phyloP scores from a whole-genome alignment of 345 rosid genomes.

The Camelina hispida region DNA sequence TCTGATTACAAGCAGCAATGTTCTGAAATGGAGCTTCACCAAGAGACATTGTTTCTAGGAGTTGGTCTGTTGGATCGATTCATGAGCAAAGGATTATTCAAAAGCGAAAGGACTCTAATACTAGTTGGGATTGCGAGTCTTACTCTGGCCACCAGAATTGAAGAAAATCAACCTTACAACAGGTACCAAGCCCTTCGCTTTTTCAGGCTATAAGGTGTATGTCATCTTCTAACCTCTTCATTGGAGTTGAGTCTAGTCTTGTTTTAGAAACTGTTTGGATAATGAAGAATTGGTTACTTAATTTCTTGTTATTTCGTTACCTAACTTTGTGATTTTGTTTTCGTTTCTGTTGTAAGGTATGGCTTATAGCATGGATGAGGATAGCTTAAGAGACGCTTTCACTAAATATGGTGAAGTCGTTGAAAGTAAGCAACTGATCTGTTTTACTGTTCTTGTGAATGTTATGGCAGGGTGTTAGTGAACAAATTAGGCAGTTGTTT shows the following conservation, averaged over 20 bases:
- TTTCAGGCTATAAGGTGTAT: constrained; percentile 75
- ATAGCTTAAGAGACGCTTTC: constrained; percentile 69
- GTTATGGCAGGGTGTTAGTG: constrained; percentile 16
- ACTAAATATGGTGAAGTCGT: constrained; percentile 78
- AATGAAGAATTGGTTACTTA: neutral
- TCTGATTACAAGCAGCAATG: constrained; percentile 60
- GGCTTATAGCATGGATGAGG: constrained; percentile 68
- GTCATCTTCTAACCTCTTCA: constrained; percentile 77
- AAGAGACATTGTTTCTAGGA: constrained; percentile 82
- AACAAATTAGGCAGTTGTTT: neutral
- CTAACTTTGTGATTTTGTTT: neutral
- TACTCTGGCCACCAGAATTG: too few relatives aligned
- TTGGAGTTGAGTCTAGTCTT: constrained; percentile 64
- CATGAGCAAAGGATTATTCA: constrained; percentile 79
- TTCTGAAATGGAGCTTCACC: constrained; percentile 60
- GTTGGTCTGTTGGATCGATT: constrained; percentile 78
- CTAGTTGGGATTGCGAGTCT: constrained; percentile 85
- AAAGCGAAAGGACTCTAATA: constrained; percentile 57
- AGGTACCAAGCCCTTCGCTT: constrained; percentile 70
- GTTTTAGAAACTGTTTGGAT: neutral
- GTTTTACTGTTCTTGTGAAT: constrained; percentile 16
- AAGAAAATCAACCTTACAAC: constrained; percentile 92
- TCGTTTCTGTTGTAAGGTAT: constrained; percentile 57
- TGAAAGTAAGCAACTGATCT: constrained; percentile 56
- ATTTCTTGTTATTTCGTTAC: neutral